A percentile compares a stretch with the other conserved stretches of the same genome.
Evolutionary conservation across 257 asterid species (phyloP).

Genomic region (Penstemon davidsonii): DNA sequence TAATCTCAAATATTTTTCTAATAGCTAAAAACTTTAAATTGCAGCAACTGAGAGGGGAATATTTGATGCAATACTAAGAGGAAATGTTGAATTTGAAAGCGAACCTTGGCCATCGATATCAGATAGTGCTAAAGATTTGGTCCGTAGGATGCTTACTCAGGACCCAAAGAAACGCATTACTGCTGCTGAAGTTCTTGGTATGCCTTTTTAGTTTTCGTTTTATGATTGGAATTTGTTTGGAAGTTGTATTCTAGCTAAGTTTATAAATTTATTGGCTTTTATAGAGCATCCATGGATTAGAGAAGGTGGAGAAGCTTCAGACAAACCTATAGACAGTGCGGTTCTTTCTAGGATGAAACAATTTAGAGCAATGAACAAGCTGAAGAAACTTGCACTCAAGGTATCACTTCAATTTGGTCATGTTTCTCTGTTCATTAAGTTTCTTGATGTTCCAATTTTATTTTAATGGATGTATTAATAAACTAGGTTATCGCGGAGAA

Average conservation of each 20-base stretch:
- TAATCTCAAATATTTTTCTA: not conserved
- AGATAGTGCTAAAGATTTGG: conserved; percentile 44
- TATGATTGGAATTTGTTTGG: not conserved
- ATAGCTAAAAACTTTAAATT: not conserved
- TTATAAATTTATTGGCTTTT: not conserved
- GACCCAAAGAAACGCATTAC: conserved; percentile 6
- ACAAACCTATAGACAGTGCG: conserved; percentile 33
- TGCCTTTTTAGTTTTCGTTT: not conserved
- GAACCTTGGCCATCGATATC: conserved; percentile 52
- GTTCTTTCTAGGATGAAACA: conserved; percentile 38
- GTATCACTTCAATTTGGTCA: not conserved
- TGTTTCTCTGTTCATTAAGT: not conserved
- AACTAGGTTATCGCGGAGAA: conserved; percentile 61
- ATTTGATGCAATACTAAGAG: conserved; percentile 44
- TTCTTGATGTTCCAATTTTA: not conserved
- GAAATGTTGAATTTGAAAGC: conserved; percentile 44
- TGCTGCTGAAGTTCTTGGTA: conserved; percentile 19
- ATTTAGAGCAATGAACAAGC: conserved; percentile 36
- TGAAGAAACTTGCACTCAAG: conserved; percentile 16
- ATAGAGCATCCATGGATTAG: conserved; percentile 40
- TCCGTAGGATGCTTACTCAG: conserved; percentile 35
- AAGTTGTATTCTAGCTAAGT: not conserved
- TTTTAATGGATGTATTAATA: not conserved
- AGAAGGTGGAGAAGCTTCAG: conserved; percentile 30
- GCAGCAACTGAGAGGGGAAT: conserved; percentile 46